Conservation (phyloP, 2,329 filamentous ascomycete genomes). For the Fusarium sambucinum region DNA sequence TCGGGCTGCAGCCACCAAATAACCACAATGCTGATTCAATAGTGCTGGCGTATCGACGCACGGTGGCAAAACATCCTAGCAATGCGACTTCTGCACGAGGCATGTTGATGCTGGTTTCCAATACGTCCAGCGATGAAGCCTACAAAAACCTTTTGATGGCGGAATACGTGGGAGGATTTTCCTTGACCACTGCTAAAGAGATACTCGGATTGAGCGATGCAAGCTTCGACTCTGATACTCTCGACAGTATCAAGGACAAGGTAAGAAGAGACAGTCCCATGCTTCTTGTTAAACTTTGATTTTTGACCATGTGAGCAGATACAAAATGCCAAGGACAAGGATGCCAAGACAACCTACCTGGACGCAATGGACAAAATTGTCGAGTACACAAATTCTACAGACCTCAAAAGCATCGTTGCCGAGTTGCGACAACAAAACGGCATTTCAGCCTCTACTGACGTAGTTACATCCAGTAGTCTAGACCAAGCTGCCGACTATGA, state of each 20-base stretch:
- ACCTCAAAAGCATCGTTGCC: slow-evolving; percentile 47
- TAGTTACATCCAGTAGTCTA: background rate
- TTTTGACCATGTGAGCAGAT: slow-evolving; percentile 45
- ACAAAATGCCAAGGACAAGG: slow-evolving; percentile 44
- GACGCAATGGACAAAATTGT: slow-evolving; percentile 54
- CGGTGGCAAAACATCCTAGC: slow-evolving; percentile 50
- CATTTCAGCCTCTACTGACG: slow-evolving; percentile 34
- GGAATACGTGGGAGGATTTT: slow-evolving; percentile 54
- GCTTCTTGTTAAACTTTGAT: background rate
- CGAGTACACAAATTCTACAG: slow-evolving; percentile 48
- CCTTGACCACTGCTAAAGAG: slow-evolving; percentile 51
- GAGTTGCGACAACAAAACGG: slow-evolving; percentile 47
- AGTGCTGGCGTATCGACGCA: slow-evolving; percentile 53
- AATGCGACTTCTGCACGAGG: slow-evolving; percentile 49
- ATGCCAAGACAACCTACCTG: slow-evolving; percentile 50
- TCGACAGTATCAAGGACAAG: slow-evolving; percentile 47
- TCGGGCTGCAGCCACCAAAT: slow-evolving; percentile 53
- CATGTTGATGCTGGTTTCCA: slow-evolving; percentile 54
- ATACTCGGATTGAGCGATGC: slow-evolving; percentile 49
- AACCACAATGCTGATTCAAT: slow-evolving; percentile 53
- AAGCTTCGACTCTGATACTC: slow-evolving; percentile 44
- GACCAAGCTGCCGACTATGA: slow-evolving; percentile 54
- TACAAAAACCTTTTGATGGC: slow-evolving; percentile 52
- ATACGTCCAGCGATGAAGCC: slow-evolving; percentile 51
- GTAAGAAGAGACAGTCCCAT: slow-evolving; percentile 37